A percentile compares a stretch with the other conserved stretches of the same genome.
These are phyloP conservation scores for Kwoniella sp. DNA, from an alignment of 768 basidiomycete genomes.

Conservation along the genomic window DNA sequence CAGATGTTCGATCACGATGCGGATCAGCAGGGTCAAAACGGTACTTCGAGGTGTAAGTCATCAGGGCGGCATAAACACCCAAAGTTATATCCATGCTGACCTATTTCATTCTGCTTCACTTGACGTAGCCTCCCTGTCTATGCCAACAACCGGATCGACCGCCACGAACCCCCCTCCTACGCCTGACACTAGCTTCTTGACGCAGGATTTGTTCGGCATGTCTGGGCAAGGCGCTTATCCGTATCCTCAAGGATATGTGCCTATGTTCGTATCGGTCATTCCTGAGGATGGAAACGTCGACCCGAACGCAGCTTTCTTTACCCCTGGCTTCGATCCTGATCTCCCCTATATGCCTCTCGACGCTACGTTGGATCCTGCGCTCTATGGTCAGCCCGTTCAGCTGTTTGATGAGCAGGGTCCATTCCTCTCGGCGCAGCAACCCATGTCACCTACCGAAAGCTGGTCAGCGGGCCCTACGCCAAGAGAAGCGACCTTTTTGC, in stretches of 20 bases:
- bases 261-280: slow-evolving; percentile 18
- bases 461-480: slow-evolving; percentile 22
- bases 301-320: slow-evolving; percentile 9
- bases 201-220: slow-evolving; percentile 8
- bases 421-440: slow-evolving; percentile 27
- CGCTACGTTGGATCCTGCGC: slow-evolving; percentile 2
- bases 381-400: not conserved
- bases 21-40: not conserved
- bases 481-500: slow-evolving; percentile 23
- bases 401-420: slow-evolving; percentile 19
- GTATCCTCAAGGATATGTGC: slow-evolving; percentile 16
- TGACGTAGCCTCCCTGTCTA: not conserved
- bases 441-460: slow-evolving; percentile 29
- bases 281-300: slow-evolving; percentile 18
- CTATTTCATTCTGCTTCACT: too few species aligned
- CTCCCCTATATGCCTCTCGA: slow-evolving; percentile 15
- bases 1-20: slow-evolving; percentile 14
- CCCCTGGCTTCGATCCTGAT: slow-evolving; percentile 11
- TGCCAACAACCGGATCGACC: slow-evolving; percentile 1
- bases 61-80: not conserved
- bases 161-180: not conserved
- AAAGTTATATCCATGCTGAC: too few species aligned
- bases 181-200: not conserved
- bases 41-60: not conserved
- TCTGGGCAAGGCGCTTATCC: slow-evolving; percentile 1